A percentile compares a stretch with the other conserved stretches of the same genome.
phyloP scores from a whole-genome alignment of 768 basidiomycete species.

The Amanita thiersii region DNA sequence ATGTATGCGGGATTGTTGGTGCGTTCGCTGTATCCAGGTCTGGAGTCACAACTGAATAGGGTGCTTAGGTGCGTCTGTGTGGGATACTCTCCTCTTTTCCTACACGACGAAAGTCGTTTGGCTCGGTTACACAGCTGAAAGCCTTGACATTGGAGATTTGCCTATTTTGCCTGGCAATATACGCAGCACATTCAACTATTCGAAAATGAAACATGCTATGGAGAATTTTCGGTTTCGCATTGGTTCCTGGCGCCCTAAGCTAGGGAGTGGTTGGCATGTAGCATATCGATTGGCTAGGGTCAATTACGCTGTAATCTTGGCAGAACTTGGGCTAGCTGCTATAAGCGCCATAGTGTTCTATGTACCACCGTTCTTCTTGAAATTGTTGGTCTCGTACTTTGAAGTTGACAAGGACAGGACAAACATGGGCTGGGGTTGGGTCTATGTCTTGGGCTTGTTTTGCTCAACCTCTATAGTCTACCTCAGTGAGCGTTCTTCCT shows the following conservation, averaged over 20 bases:
- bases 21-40: constrained; percentile 9
- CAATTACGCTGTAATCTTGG: constrained; percentile 34
- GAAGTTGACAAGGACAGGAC: constrained; percentile 52
- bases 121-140: constrained; percentile 67
- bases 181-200: constrained; percentile 58
- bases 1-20: constrained; percentile 64
- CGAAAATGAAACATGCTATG: constrained; percentile 54
- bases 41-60: not conserved
- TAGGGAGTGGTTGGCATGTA: constrained; percentile 60
- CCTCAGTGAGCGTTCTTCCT: constrained; percentile 20
- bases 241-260: constrained; percentile 47
- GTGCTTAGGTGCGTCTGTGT: constrained; percentile 42
- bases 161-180: constrained; percentile 72
- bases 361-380: constrained; percentile 52
- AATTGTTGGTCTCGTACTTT: constrained; percentile 51
- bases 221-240: constrained; percentile 41
- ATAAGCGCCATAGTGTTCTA: constrained; percentile 61
- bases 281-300: constrained; percentile 53
- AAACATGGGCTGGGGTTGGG: constrained; percentile 66
- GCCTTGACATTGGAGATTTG: constrained; percentile 81
- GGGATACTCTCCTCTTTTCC: constrained; percentile 67
- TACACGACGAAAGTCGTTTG: constrained; percentile 85
- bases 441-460: constrained; percentile 37
- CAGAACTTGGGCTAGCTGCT: constrained; percentile 43
- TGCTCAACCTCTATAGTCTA: constrained; percentile 23